Percentiles rank a stretch among this genome's conserved stretches.
Conservation (phyloP, 805 yeast species). For the baker's yeast (Saccharomyces cerevisiae) region DNA sequence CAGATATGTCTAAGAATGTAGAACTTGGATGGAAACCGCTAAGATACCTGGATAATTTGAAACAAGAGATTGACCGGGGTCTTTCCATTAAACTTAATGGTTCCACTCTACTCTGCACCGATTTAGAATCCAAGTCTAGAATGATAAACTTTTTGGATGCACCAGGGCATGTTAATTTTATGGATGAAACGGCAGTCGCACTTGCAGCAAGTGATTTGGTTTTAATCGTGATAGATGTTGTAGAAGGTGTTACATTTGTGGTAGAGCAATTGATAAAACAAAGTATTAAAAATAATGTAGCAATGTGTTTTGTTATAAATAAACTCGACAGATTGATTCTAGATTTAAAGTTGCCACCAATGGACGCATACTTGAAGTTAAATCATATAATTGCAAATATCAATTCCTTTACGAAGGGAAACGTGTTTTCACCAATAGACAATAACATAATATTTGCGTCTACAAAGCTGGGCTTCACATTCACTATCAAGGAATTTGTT, state of each 20-base stretch:
- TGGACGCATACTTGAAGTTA: conserved; percentile 65
- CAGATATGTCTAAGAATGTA: conserved; percentile 24
- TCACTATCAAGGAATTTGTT: conserved; percentile 62
- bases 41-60: conserved; percentile 65
- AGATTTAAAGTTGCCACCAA: conserved; percentile 68
- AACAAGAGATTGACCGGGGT: conserved; percentile 63
- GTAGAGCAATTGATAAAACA: conserved; percentile 46
- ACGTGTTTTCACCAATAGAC: conserved; percentile 47
- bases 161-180: conserved; percentile 87
- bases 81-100: conserved; percentile 57
- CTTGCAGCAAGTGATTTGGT: conserved; percentile 56
- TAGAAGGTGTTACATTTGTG: conserved; percentile 69
- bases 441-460: conserved; percentile 75
- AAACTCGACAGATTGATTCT: conserved; percentile 80
- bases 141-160: conserved; percentile 66
- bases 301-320: conserved; percentile 57
- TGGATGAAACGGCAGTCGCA: conserved; percentile 61
- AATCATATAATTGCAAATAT: conserved; percentile 51
- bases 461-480: conserved; percentile 49
- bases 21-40: conserved; percentile 38
- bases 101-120: conserved; percentile 50
- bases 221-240: conserved; percentile 67
- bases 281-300: conserved; percentile 42
- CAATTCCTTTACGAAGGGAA: conserved; percentile 42
- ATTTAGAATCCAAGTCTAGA: conserved; percentile 44